Evolutionary conservation across 1,284 basidiomycete species (phyloP), one percentile per base, ranked within the genome.

Genomic region (Puccinia novopanici): DNA sequence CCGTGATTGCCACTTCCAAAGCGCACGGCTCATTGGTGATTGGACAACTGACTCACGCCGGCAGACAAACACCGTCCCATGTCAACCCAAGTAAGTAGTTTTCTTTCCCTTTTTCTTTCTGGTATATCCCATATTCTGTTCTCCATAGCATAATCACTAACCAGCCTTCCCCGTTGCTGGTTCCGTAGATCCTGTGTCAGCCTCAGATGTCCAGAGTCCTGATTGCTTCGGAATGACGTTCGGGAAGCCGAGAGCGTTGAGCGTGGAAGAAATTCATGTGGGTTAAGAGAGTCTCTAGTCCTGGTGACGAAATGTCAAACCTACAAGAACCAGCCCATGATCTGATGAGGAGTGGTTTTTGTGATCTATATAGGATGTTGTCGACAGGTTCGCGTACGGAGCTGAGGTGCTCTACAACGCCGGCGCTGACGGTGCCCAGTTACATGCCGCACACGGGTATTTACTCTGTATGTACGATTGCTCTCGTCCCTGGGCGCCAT

Each of bases 1-100:
- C 84, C 12, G 83, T 86, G 50, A 85, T 87, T 50, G 83, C 83
- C 12, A 86, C 84, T 8, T 83, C 84, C 27, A 88, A 87, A 82
- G 86, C 86, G 0, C 83, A 87, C 70, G 87, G 87, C 45, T 85
- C 85, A 2, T 83, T 88, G 55, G 84, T 85, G 50, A 85, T 88
- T 72, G 86, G 85, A 1, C 88, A 88, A 84, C 82, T 88, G 27
- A 87, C 86, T 17, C 87, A 88, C 83, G 86, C 85, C 2, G 87
- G 87, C 24, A 84, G 86, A 22, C 87, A 87, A 81, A 84, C 84
- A 19, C 81, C 82, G 6, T 22, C 80, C 17, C 83, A 78, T 71
- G 82, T 82, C 81, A 82, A 70, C 37, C 83, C 30, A 61, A 83
- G 42, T 82, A 82, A 61, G 81, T 86, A 48, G 10, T 48, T 48